Evolutionary conservation across 768 basidiomycete genomes (phyloP).

Genomic region (Mycena leptocephala): DNA sequence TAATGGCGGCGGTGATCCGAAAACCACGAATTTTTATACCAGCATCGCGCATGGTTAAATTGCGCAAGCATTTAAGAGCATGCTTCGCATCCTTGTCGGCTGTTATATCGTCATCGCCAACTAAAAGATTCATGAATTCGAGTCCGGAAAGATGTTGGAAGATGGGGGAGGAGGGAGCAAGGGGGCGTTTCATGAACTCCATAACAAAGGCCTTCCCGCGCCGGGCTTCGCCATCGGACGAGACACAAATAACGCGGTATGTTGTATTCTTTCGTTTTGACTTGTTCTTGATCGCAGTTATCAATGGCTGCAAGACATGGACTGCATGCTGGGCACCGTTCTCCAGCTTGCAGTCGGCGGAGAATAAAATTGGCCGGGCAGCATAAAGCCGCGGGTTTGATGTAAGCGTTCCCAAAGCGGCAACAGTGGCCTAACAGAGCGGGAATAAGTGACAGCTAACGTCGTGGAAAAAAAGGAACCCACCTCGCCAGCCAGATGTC

Average conservation of each 20-base stretch:
- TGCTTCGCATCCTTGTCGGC: neutral
- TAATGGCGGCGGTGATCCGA: neutral
- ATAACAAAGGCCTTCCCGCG: constrained; percentile 3
- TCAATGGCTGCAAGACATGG: neutral
- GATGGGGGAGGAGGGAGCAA: neutral
- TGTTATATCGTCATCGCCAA: neutral
- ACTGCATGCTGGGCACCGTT: neutral
- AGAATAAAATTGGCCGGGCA: constrained; percentile 9
- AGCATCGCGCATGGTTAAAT: neutral
- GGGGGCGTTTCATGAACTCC: constrained; percentile 13
- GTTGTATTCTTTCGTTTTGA: neutral
- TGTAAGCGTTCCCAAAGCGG: neutral
- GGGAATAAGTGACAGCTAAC: neutral
- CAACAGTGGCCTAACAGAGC: neutral
- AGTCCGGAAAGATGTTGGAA: neutral
- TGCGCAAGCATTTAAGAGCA: neutral
- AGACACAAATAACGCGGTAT: neutral
- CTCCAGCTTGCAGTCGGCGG: neutral
- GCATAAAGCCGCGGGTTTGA: neutral
- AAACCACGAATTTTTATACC: neutral
- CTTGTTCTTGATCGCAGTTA: neutral
- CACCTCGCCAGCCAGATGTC: neutral
- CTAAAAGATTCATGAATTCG: neutral
- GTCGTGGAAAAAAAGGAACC: neutral
- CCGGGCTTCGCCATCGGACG: neutral